Base-by-base conservation (phyloP, 176 grass and related monocot species). In the Chloris gayana region DNA sequence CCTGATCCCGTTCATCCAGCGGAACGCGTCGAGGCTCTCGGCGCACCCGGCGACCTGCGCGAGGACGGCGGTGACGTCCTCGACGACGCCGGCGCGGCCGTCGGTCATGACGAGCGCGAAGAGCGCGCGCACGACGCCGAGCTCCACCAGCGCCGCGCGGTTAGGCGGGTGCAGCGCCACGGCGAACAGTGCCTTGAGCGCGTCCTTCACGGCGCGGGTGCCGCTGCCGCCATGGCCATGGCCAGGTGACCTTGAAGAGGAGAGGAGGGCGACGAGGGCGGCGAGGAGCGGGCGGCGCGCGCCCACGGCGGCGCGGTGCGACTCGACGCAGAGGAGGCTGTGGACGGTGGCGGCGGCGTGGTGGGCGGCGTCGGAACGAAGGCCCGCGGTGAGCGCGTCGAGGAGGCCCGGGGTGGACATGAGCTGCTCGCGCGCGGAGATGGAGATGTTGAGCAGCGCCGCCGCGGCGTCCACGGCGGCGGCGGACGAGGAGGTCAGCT, bases 1-100 rank as follows among this genome's bases (percentile, higher is more conserved):
- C 19, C 90, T 64, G 7, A 93, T 76, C 19, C 97, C 93, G 59
- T 88, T 86, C 10, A 99, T 83, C 82, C 65, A 60, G 6, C 69
- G 66, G 82, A 99, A 93, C 7, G 88, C 91, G 21, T 82, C 82
- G 0, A 99, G 86, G 77, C 93, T 90, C 88, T 99, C 97, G 11
- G 77, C 73, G 79, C 97, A 99, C 11, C 97, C 91, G 14, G 97
- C 97, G 18, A 99, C 90, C 88, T 99, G 97, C 66, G 92, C 84
- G 21, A 95, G 24, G 44, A 99, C 91, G 39, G 97, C 93, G 4
- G 93, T 99, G 27, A 82, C 82, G 78, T 99, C 97, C 91, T 99
- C 97, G 25, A 95, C 38, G 72, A 99, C 47, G 14, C 97, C 97
- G 6, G 26, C 31, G 9, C 97, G 86, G 0, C 65, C 86, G 64